Conservation (phyloP, 2,329 filamentous ascomycete species). For the Ophiostoma populinum region DNA sequence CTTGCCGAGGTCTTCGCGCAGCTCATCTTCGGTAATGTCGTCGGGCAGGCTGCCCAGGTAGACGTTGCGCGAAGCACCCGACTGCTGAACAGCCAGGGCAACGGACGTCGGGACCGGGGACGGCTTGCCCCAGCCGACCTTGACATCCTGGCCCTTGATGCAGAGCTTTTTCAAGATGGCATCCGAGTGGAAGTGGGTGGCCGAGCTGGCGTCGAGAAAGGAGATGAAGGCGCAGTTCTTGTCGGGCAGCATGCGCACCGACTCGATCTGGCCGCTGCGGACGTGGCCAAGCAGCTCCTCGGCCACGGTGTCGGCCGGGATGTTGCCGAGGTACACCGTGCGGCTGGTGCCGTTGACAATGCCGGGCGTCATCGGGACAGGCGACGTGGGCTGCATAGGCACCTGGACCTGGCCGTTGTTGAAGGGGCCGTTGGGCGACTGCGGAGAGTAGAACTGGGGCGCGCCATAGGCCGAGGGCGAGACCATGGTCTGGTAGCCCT, state of each 20-base stretch:
- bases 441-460: slow-evolving; percentile 66
- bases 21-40: slow-evolving; percentile 76
- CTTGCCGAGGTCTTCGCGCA: slow-evolving; percentile 88
- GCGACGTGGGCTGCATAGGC: slow-evolving; percentile 51
- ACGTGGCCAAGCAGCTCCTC: slow-evolving; percentile 96
- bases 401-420: slow-evolving; percentile 42
- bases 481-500: slow-evolving; percentile 69
- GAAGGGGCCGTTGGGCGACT: slow-evolving; percentile 71
- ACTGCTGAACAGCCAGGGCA: slow-evolving; percentile 93
- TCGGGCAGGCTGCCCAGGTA: slow-evolving; percentile 89
- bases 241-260: slow-evolving; percentile 87
- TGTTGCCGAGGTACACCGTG: slow-evolving; percentile 95
- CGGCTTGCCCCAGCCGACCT: slow-evolving; percentile 98
- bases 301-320: slow-evolving; percentile 89
- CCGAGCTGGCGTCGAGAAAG: slow-evolving; percentile 92
- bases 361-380: slow-evolving; percentile 59
- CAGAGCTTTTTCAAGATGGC: slow-evolving; percentile 98
- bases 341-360: slow-evolving; percentile 81
- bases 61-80: slow-evolving; percentile 88
- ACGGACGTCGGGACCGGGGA: slow-evolving; percentile 96
- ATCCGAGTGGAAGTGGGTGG: slow-evolving; percentile 97
- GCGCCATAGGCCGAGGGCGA: slow-evolving; percentile 72
- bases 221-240: slow-evolving; percentile 99
- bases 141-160: slow-evolving; percentile 97
- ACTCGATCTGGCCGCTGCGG: slow-evolving; percentile 94